Base-by-base conservation (phyloP, 306 rosid species). In the Acacia confusa region DNA sequence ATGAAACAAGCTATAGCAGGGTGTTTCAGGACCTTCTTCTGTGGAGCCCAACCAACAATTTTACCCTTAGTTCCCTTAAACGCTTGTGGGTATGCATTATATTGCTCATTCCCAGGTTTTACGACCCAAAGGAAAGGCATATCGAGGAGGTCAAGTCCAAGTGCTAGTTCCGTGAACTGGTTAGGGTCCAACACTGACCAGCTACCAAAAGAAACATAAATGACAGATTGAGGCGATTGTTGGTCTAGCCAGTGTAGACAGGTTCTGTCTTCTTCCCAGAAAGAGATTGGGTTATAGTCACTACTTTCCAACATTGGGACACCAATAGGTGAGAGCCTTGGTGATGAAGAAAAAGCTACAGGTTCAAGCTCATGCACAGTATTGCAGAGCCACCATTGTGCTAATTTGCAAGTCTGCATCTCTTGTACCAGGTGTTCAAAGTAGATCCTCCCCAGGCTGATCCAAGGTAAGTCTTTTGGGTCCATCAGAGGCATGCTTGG, bases 311-410 rank as follows among this genome's bases (percentile, higher is more conserved):
- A 44, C 32, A 88, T 57, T 70, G 91, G 87, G 4, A n/a, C 69
- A 0, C 88, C 91, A 75, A 83, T 36, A 34, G 89, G 91, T 28
- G 72, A 79, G 7, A 88, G 75, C 44, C 61, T 88, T 48, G 84
- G 83, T 64, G 84, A 81, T 13, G 71, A 17, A n/a, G 83, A 76
- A 60, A 85, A 6, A 40, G 89, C 75, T 47, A 34, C 82, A 11
- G 70, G 22, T 47, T 85, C 88, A 64, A 88, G 91, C 38, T 83
- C 85, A 20, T 53, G 17, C 15, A 74, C 65, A 16, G 89, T 78
- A 82, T 88, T 88, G 12, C 91, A 88, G 69, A 88, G 85, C 89
- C 89, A 86, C 87, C 87, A 81, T 24, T 77, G 78, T 40, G 72
- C 88, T 22, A 80, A 43, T 6, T 80, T 85, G 53, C 60, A 9